A percentile compares a stretch with the other conserved stretches of the same genome.
These are phyloP conservation scores for Aspergillus intermedius DNA, from an alignment of 2,329 filamentous ascomycete genomes.

Conservation along the genomic window DNA sequence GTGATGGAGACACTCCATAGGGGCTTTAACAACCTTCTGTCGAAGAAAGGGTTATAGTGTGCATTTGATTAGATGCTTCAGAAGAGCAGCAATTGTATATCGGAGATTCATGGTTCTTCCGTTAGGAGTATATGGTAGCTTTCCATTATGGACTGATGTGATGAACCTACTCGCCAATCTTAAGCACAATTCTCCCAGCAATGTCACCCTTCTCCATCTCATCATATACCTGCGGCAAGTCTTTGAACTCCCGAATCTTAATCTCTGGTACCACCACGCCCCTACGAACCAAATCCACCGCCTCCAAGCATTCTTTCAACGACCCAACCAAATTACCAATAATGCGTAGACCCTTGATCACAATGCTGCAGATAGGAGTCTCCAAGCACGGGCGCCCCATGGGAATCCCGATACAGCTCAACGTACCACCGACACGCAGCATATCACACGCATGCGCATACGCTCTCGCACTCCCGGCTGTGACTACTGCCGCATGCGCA, in stretches of 20 bases:
- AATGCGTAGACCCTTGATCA: conserved; percentile 41
- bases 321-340: conserved; percentile 41
- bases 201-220: conserved; percentile 42
- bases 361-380: conserved; percentile 38
- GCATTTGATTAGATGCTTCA: neutral
- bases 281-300: conserved; percentile 37
- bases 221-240: conserved; percentile 38
- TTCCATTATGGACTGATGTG: too few relatives aligned
- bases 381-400: conserved; percentile 33
- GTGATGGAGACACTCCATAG: conserved; percentile 2
- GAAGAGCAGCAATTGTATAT: too few relatives aligned
- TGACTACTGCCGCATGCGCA: conserved; percentile 38
- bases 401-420: conserved; percentile 42
- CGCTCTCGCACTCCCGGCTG: conserved; percentile 36
- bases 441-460: conserved; percentile 40
- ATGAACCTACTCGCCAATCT: conserved; percentile 23
- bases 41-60: neutral
- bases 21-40: conserved; percentile 2
- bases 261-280: conserved; percentile 40
- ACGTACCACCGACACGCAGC: conserved; percentile 38
- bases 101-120: too few relatives aligned
- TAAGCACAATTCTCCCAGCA: conserved; percentile 38
- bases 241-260: conserved; percentile 36
- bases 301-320: conserved; percentile 42
- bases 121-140: too few relatives aligned